Percentiles rank a stretch among this genome's conserved stretches.
Conservation (phyloP, 176 grass and related monocot genomes). For the Phoenix roebelenii region DNA sequence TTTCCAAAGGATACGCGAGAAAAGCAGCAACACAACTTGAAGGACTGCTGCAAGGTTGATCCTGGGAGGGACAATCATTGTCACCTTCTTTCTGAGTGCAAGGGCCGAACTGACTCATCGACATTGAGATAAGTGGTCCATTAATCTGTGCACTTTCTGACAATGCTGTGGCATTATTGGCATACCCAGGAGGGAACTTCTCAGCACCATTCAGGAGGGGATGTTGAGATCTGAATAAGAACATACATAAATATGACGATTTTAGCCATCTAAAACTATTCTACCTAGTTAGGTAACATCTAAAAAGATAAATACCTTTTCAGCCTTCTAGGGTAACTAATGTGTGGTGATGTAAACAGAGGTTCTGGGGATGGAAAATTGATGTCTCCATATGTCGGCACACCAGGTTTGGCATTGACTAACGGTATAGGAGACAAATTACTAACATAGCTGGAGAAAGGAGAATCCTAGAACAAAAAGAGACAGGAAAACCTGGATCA, state of each 20-base stretch:
- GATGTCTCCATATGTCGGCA: constrained; percentile 4
- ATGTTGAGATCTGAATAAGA: constrained; percentile 1
- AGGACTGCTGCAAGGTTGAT: constrained; percentile 10
- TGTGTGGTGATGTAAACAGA: constrained; percentile 22
- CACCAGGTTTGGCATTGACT: background rate
- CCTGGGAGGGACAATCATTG: background rate
- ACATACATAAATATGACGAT: background rate
- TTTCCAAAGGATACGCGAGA: constrained; percentile 11
- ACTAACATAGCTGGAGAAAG: constrained; percentile 22
- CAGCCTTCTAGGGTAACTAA: constrained; percentile 6
- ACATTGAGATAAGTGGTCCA: background rate
- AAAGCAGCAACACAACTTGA: constrained; percentile 8
- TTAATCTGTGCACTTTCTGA: background rate
- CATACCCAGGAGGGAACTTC: background rate
- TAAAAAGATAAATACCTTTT: constrained; percentile 14
- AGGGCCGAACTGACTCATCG: background rate
- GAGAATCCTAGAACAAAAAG: constrained; percentile 16
- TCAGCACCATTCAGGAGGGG: background rate
- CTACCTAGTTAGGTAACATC: background rate
- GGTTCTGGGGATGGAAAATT: constrained; percentile 28
- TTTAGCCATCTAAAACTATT: background rate
- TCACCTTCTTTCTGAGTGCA: background rate
- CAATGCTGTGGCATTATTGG: background rate
- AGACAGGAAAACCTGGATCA: background rate
- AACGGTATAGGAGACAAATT: constrained; percentile 21